These are phyloP conservation scores for Fusarium globosum DNA, from an alignment of 2,329 filamentous ascomycete species.

Conservation along the genomic window DNA sequence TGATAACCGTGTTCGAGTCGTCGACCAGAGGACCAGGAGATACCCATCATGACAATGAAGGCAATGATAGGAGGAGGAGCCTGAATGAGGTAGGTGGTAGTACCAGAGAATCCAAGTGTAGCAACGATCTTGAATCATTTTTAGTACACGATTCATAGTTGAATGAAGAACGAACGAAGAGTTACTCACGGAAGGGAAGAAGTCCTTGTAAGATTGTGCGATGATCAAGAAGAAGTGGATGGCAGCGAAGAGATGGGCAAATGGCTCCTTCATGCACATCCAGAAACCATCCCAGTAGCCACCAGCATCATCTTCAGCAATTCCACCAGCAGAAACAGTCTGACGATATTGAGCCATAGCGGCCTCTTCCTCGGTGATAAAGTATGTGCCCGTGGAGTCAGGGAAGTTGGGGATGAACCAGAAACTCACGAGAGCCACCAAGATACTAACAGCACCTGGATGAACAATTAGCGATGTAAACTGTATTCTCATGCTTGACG, in stretches of 20 bases:
- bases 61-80: constrained; percentile 56
- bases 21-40: constrained; percentile 54
- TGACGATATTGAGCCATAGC: constrained; percentile 54
- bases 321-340: constrained; percentile 50
- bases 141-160: background rate
- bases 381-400: constrained; percentile 46
- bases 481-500: fast-evolving
- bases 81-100: constrained; percentile 54
- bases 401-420: constrained; percentile 54
- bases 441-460: constrained; percentile 47
- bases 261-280: constrained; percentile 49
- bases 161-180: fast-evolving
- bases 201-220: constrained; percentile 55
- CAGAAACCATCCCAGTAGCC: constrained; percentile 53
- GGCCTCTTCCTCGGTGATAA: constrained; percentile 52
- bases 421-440: constrained; percentile 47
- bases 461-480: fast-evolving
- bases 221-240: constrained; percentile 59
- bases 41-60: constrained; percentile 51
- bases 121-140: constrained; percentile 36
- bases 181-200: constrained; percentile 53
- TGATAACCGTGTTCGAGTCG: constrained; percentile 55
- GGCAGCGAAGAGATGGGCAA: constrained; percentile 51
- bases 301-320: constrained; percentile 51
- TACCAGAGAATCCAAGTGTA: constrained; percentile 45